Evolutionary conservation across 352 stramenopile genomes (phyloP), one percentile per base, ranked within the genome.

Genomic region (Globisporangium cystogenes): DNA sequence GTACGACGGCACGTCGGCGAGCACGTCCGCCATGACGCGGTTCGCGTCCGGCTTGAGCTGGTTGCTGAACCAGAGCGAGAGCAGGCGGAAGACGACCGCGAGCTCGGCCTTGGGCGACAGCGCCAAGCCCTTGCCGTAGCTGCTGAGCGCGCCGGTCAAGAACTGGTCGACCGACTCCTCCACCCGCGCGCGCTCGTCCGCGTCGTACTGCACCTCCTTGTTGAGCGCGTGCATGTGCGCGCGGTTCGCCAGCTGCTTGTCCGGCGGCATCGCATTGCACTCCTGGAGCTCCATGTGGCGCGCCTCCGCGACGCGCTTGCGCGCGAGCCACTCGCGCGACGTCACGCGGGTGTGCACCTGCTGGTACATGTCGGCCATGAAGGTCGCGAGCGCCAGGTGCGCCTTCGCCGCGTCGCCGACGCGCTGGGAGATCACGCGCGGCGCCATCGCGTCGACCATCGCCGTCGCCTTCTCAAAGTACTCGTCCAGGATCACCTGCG

Each of bases 21-120:
- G 68, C 4, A 98, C 68, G 45, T 88, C 76, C 39, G 85, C 75
- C 23, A 98, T 77, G n/a, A 96, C 70, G 7, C 72, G 53, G 53
- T 96, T 94, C 12, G 96, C 86, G 39, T 76, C 70, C 3, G 66
- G 50, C 46, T 87, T 80, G 27, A 70, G 53, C 33, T 82, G 85
- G 55, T 98, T 97, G 48, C 74, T 85, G 55, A 99, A 97, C 96
- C 96, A 99, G 4, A 99, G 60, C 7, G 83, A 94, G 10, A 98
- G 55, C 20, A 99, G 66, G 35, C 88, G 75, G 68, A 98, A 98
- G 1, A 98, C 81, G 42, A 87, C 89, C 24, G 90, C 90, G 24
- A 97, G 72, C 54, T 98, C 87, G 11, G 68, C 61, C 26, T 82
- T 65, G 12, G 74, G 60, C 4, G 85, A 86, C 37, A 85, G 53